Conservation (phyloP, 2,329 filamentous ascomycete genomes). For the Stachybotrys chlorohalonatus region DNA sequence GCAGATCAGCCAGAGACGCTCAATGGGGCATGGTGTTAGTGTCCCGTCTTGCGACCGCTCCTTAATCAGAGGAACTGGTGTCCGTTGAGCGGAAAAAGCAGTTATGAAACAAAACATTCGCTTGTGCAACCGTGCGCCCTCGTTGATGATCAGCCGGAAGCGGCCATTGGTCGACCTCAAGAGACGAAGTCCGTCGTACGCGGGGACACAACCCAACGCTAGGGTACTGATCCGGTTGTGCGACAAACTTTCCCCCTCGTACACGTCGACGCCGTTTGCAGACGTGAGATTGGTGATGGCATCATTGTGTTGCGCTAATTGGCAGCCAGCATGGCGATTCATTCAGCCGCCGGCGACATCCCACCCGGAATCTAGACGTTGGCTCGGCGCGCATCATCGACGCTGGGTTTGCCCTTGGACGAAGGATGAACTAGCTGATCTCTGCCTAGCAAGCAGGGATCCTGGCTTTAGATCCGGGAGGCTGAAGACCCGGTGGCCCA, state of each 20-base stretch:
- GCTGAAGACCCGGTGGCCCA: background rate
- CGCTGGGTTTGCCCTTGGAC: background rate
- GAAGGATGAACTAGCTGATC: background rate
- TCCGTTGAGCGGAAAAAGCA: background rate
- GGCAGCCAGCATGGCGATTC: too few species aligned
- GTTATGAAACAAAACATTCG: background rate
- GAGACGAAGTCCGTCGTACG: background rate
- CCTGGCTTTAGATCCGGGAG: background rate
- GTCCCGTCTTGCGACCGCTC: background rate
- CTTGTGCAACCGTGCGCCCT: background rate
- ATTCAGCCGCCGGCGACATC: background rate
- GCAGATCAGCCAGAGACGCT: background rate
- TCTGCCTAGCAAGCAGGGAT: background rate
- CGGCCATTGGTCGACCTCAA: background rate
- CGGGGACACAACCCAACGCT: background rate
- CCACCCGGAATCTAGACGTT: background rate
- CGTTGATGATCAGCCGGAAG: background rate
- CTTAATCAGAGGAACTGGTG: background rate
- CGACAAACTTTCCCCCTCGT: background rate
- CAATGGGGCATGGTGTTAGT: background rate
- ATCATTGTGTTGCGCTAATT: background rate
- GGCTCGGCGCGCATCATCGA: background rate
- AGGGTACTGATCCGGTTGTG: background rate
- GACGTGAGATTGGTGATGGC: background rate
- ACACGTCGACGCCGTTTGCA: background rate